Conservation (phyloP, 2,329 filamentous ascomycete species). For the Myriosclerotinia curreyana region DNA sequence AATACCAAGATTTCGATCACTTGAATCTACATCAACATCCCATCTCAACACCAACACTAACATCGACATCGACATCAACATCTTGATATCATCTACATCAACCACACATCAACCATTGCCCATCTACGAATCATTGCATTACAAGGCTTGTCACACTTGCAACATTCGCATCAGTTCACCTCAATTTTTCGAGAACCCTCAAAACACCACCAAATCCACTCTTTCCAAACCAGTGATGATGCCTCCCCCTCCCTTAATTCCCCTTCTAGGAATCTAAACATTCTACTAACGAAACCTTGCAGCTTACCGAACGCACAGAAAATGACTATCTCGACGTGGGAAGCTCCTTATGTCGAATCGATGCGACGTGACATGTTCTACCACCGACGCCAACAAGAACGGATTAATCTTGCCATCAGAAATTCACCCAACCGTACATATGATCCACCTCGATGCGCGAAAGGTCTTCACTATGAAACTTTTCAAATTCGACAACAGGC, state of each 20-base stretch:
- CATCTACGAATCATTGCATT: not conserved
- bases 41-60: not conserved
- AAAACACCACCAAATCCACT: not conserved
- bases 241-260: too few relatives aligned
- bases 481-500: not conserved
- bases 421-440: too few relatives aligned
- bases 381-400: not conserved
- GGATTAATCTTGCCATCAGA: too few relatives aligned
- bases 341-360: too few relatives aligned
- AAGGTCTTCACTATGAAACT: not conserved
- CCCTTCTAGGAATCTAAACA: too few relatives aligned
- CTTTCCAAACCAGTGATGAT: not conserved
- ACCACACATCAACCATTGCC: not conserved
- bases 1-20: not conserved
- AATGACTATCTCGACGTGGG: too few relatives aligned
- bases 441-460: too few relatives aligned
- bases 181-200: not conserved
- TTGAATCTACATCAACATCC: not conserved
- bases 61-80: not conserved
- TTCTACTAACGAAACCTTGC: not conserved
- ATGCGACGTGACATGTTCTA: too few relatives aligned
- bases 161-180: not conserved
- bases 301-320: too few relatives aligned
- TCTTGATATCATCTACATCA: not conserved
- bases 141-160: not conserved